Evolutionary conservation across 2,329 filamentous ascomycete genomes (phyloP).

Genomic region (Cladosporium cucumerinum): DNA sequence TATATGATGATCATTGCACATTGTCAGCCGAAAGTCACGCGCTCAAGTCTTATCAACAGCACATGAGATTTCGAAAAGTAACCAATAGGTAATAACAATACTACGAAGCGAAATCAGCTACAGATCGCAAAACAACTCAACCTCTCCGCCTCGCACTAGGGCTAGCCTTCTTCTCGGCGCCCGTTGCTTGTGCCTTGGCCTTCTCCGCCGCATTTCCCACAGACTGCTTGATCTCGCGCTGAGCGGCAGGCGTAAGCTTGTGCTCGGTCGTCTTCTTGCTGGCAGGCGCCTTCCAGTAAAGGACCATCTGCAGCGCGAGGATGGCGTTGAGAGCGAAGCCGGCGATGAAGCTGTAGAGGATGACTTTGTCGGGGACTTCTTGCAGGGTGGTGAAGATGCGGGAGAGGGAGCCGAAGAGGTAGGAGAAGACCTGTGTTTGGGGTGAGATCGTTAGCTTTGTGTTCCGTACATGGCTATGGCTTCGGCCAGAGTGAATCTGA

Average conservation of each 20-base stretch:
- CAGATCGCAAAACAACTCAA: constrained; percentile 28
- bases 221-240: constrained; percentile 33
- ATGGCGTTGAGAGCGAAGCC: constrained; percentile 88
- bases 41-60: no score
- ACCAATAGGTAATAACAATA: neutral
- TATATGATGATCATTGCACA: neutral
- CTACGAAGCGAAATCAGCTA: neutral
- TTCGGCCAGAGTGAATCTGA: constrained; percentile 1
- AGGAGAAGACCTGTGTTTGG: constrained; percentile 82
- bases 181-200: constrained; percentile 34
- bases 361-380: constrained; percentile 94
- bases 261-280: constrained; percentile 37
- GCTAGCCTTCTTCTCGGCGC: constrained; percentile 46
- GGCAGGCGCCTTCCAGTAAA: constrained; percentile 79
- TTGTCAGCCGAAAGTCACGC: neutral
- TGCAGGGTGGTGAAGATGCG: constrained; percentile 97
- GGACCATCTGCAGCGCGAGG: constrained; percentile 84
- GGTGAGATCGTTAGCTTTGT: constrained; percentile 2
- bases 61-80: neutral
- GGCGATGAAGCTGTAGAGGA: constrained; percentile 89
- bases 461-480: neutral
- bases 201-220: constrained; percentile 20
- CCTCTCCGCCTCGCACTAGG: constrained; percentile 57
- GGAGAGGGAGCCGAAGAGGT: constrained; percentile 84
- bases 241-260: constrained; percentile 40